Evolutionary conservation across 2,329 filamentous ascomycete species (phyloP), one percentile per base, ranked within the genome.

Genomic region (Colletotrichum sp.): DNA sequence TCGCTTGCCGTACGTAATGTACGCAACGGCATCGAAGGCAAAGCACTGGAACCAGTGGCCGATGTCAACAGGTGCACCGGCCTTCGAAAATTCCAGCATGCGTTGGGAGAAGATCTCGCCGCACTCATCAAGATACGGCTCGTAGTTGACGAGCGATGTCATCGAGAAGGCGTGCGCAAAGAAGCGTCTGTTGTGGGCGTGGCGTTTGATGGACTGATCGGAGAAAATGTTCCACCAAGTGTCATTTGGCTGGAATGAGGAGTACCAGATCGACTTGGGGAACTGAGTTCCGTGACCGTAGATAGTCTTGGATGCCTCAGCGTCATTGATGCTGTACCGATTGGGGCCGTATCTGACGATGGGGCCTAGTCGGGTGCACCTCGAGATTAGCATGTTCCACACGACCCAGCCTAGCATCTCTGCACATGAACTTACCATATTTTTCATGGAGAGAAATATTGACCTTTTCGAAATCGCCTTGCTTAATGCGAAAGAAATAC

Each of bases 11-110:
- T 81, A 83, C 0, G 87, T 89, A 21, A 91, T 88, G 49, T 87
- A 84, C 0, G 88, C 88, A 34, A 91, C 89, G 2, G 90, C 88
- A 66, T 90, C 87, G 57, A 89, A 88, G 0, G 87, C 87, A 71
- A 86, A 89, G 76, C 83, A 89, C 76, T 89, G 87, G 32, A 89
- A 80, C 84, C 85, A 88, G 64, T 85, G 81, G 6, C 79, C 79
- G 55, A 89, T 77, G 75, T 91, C 83, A 5, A 90, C 77, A 0
- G 76, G 69, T 5, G 81, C 18, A 0, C 79, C 79, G 0, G 74
- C 69, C 1, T 76, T 67, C 3, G 86, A 83, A 13, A 86, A 82
- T 71, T 88, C 86, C 1, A 57, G 69, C 36, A 90, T 81, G 3
- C 84, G 80, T 30, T 81, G 76, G 2, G 79, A 71, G 26, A 90